phyloP scores from a whole-genome alignment of 2,329 filamentous ascomycete genomes.

The Colletotrichum liaoningense region DNA sequence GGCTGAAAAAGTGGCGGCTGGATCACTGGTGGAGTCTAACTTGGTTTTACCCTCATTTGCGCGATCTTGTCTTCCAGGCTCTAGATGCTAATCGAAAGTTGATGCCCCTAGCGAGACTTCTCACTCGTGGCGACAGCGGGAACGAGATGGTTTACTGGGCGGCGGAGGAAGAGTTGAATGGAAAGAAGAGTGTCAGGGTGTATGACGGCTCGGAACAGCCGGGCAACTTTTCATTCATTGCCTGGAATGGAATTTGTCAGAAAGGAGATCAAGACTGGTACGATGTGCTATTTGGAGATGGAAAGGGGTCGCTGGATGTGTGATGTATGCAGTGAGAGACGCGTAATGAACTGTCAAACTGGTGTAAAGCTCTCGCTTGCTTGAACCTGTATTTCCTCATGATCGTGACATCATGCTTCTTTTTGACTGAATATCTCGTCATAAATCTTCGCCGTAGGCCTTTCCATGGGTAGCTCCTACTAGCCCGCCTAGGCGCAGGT shows the following conservation, averaged over 20 bases:
- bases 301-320: conserved; percentile 42
- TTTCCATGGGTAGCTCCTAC: no score
- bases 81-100: conserved; percentile 36
- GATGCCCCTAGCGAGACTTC: conserved; percentile 39
- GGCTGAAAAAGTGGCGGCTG: conserved; percentile 45
- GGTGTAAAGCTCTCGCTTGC: not conserved
- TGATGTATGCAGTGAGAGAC: not conserved
- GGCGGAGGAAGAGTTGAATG: conserved; percentile 36
- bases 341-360: not conserved
- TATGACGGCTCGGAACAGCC: conserved; percentile 39
- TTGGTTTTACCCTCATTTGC: conserved; percentile 49
- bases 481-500: no score
- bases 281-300: conserved; percentile 48
- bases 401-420: no score
- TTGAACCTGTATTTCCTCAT: not conserved
- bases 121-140: not conserved
- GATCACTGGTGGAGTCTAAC: conserved; percentile 49
- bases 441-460: no score
- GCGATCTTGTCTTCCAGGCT: conserved; percentile 43
- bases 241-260: conserved; percentile 49
- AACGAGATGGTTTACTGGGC: conserved; percentile 40
- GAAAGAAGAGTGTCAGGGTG: conserved; percentile 25
- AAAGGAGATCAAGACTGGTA: conserved; percentile 44
- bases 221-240: conserved; percentile 39
- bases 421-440: no score